These are phyloP conservation scores for Xylaria sp. DNA, from an alignment of 2,329 filamentous ascomycete species.

Conservation along the genomic window DNA sequence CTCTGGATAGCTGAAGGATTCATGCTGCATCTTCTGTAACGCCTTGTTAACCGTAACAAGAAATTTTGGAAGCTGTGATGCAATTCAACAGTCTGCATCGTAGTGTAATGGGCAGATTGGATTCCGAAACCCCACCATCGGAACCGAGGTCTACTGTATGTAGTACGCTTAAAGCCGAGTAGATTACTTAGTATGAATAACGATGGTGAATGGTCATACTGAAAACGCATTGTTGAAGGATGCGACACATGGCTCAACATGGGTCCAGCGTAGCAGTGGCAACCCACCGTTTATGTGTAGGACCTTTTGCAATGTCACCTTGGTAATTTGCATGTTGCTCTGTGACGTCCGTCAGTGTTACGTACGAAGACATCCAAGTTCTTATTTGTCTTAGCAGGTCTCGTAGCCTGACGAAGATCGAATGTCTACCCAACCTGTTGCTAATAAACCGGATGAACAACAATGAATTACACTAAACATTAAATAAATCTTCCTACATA, in stretches of 20 bases:
- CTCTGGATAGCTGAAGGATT: conserved; percentile 14
- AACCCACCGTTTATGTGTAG: conserved; percentile 31
- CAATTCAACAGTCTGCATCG: background rate
- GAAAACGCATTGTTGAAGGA: conserved; percentile 30
- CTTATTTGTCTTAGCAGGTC: conserved; percentile 3
- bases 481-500: background rate
- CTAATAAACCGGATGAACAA: background rate
- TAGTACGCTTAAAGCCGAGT: conserved; percentile 1
- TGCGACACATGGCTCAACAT: conserved; percentile 36
- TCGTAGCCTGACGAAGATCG: background rate
- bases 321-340: conserved; percentile 18
- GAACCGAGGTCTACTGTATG: conserved; percentile 19
- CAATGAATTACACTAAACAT: background rate
- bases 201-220: background rate
- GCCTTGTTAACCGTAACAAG: conserved; percentile 1
- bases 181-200: background rate
- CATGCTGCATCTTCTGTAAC: conserved; percentile 19
- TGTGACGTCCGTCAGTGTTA: conserved; percentile 18
- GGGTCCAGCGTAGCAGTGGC: conserved; percentile 24
- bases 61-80: conserved; percentile 8
- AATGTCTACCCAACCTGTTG: background rate
- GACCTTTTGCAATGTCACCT: conserved; percentile 37
- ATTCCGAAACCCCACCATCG: conserved; percentile 12
- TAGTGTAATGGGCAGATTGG: background rate
- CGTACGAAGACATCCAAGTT: conserved; percentile 10